phyloP scores from a whole-genome alignment of 139 green algal species.

The Tetradesmus obliquus region DNA sequence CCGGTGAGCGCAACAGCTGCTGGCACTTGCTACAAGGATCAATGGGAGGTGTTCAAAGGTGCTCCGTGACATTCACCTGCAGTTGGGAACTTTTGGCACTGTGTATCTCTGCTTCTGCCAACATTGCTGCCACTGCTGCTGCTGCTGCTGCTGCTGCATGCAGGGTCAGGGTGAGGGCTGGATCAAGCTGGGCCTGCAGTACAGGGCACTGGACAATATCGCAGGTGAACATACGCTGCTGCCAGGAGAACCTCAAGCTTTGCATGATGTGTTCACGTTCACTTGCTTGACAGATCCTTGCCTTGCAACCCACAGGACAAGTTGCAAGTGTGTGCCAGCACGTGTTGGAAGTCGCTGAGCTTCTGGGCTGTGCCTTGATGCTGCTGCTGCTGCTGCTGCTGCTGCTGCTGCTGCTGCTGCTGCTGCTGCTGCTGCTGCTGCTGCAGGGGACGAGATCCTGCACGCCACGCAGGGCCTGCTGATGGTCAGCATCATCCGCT shows the following conservation, averaged over 20 bases:
- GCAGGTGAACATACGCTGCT: not conserved
- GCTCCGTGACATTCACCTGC: no score
- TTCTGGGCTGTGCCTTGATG: not conserved
- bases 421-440: not conserved
- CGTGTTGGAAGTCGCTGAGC: no score
- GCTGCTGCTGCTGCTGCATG: slow-evolving; percentile 13
- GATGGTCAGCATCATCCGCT: slow-evolving; percentile 21
- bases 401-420: not conserved
- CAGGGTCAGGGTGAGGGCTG: slow-evolving; percentile 53
- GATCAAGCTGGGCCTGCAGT: slow-evolving; percentile 47
- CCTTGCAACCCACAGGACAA: no score
- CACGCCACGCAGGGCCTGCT: slow-evolving; percentile 17
- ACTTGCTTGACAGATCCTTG: no score
- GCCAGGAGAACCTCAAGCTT: no score
- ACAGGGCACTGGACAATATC: slow-evolving; percentile 44
- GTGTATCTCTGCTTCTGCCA: not conserved
- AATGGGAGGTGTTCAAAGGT: no score
- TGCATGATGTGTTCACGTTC: no score
- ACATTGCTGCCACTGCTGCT: slow-evolving; percentile 25
- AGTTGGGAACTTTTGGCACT: not conserved
- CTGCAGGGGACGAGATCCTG: slow-evolving; percentile 28
- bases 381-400: not conserved
- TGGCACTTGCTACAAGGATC: no score
- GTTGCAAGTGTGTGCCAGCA: no score
- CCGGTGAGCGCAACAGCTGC: no score